Evolutionary conservation across 495 filamentous ascomycete genomes (phyloP).

Genomic region (Pseudevernia furfuracea): DNA sequence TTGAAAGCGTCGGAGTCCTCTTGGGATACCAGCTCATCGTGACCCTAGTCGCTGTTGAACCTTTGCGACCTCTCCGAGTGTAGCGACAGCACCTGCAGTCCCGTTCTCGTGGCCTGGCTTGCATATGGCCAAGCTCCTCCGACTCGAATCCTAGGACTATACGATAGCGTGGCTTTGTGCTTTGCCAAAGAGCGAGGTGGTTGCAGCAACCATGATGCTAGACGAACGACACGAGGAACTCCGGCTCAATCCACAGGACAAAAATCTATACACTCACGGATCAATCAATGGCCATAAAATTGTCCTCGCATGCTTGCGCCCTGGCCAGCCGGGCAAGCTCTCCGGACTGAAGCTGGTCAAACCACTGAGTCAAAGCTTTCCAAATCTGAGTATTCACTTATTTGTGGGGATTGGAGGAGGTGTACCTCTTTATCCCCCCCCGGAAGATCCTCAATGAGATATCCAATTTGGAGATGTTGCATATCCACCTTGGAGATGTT

Average conservation of each 20-base stretch:
- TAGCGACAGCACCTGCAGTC: no score
- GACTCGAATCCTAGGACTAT: constrained; percentile 23
- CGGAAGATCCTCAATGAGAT: constrained; percentile 23
- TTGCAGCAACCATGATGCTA: constrained; percentile 26
- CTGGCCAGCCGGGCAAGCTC: constrained; percentile 30
- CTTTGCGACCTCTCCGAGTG: no score
- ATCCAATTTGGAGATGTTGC: constrained; percentile 41
- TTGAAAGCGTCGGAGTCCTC: no score
- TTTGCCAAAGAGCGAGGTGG: constrained; percentile 23
- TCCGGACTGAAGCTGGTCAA: constrained; percentile 29
- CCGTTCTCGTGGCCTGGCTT: no score
- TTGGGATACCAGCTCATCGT: no score
- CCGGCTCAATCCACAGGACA: constrained; percentile 20
- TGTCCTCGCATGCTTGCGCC: constrained; percentile 33
- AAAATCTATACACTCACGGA: constrained; percentile 33
- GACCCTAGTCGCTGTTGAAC: no score
- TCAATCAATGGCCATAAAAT: constrained; percentile 33
- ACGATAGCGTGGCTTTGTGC: constrained; percentile 30
- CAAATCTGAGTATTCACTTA: constrained; percentile 32
- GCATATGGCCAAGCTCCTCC: no score
- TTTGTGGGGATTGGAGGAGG: constrained; percentile 43
- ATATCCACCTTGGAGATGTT: no score
- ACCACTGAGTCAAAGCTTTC: constrained; percentile 34
- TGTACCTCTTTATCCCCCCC: constrained; percentile 24
- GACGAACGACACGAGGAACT: constrained; percentile 21